These are phyloP conservation scores for Volvox reticuliferus DNA, from an alignment of 139 green algal species.

Conservation along the genomic window DNA sequence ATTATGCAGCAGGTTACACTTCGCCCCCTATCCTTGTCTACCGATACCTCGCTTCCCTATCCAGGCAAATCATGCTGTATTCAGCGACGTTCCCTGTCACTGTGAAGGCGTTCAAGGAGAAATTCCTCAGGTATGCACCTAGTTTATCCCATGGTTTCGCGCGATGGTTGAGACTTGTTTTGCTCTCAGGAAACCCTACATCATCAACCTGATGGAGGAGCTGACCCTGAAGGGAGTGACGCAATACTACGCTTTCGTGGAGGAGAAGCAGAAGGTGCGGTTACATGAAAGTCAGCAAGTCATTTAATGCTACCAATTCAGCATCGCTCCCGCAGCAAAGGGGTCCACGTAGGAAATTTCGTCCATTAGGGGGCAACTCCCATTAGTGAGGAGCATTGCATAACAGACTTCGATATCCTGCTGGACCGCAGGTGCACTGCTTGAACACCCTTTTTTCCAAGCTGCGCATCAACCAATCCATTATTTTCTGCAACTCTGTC, in stretches of 20 bases:
- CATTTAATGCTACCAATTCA: no score
- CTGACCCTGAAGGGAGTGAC: conserved; percentile 97
- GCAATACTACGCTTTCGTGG: conserved; percentile 99
- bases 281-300: neutral
- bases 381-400: no score
- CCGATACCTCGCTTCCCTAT: neutral
- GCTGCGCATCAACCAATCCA: conserved; percentile 98
- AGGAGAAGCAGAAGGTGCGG: conserved; percentile 98
- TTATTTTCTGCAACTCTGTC: conserved; percentile 99
- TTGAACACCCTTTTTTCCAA: conserved; percentile 96
- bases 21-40: no score
- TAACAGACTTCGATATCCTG: no score
- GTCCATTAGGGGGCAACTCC: no score
- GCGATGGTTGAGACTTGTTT: neutral
- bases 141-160: neutral
- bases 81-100: conserved; percentile 98
- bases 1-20: no score
- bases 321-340: no score
- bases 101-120: conserved; percentile 98
- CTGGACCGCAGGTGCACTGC: conserved; percentile 78
- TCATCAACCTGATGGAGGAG: conserved; percentile 99
- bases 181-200: conserved; percentile 89
- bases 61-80: conserved; percentile 97
- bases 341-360: no score
- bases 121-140: conserved; percentile 77